Percentiles rank a stretch among this genome's conserved stretches.
Conservation (phyloP, 2,329 filamentous ascomycete genomes). For the Thelonectria rubi region DNA sequence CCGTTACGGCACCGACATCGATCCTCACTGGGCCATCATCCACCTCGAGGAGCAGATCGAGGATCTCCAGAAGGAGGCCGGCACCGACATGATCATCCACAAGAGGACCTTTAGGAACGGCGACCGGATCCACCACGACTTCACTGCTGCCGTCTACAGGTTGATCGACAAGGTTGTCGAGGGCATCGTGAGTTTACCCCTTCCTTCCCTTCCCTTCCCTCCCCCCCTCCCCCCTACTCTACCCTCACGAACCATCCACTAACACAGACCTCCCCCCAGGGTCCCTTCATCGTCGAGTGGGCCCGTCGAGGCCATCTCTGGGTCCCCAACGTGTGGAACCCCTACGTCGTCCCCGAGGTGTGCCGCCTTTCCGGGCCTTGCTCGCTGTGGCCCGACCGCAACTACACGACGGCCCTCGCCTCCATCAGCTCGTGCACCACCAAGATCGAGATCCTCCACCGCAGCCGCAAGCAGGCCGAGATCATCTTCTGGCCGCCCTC, state of each 20-base stretch:
- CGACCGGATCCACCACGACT: not conserved
- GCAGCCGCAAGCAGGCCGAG: not conserved
- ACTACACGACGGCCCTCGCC: not conserved
- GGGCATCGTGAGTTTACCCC: not conserved
- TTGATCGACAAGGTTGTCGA: not conserved
- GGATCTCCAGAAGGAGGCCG: not conserved
- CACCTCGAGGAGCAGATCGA: not conserved
- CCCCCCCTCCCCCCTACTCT: no score
- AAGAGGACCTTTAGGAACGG: not conserved
- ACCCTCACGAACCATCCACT: not conserved
- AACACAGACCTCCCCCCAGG: not conserved
- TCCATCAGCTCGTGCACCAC: not conserved
- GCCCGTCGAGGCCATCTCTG: not conserved
- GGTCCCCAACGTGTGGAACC: not conserved
- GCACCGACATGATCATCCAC: not conserved
- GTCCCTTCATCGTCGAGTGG: not conserved
- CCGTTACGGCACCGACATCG: not conserved
- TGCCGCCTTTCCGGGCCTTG: not conserved
- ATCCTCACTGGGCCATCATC: not conserved
- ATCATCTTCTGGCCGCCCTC: not conserved
- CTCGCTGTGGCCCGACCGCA: not conserved
- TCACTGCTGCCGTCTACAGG: not conserved
- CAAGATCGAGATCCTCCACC: not conserved
- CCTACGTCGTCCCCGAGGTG: not conserved
- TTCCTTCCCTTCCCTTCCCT: no score